phyloP scores from a whole-genome alignment of 352 stramenopile genomes.

The Globisporangium viniferum region DNA sequence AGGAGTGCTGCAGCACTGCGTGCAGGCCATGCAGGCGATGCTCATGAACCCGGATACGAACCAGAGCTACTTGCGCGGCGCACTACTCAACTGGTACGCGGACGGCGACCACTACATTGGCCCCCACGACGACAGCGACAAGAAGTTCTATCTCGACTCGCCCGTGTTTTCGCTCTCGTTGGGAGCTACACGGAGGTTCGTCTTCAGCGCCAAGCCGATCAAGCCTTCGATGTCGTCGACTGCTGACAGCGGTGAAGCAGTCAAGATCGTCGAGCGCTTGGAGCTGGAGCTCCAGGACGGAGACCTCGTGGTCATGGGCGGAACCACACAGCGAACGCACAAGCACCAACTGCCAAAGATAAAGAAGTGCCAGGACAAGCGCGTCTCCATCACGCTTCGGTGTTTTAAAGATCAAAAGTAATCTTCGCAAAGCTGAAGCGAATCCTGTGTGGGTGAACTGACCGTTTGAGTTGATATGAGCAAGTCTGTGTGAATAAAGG shows the following conservation, averaged over 20 bases:
- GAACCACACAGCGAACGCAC: slow-evolving; percentile 35
- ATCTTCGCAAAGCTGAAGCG: background rate
- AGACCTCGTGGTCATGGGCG: slow-evolving; percentile 49
- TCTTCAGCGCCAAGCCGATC: slow-evolving; percentile 18
- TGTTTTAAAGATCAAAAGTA: slow-evolving; percentile 12
- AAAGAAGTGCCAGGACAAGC: slow-evolving; percentile 11
- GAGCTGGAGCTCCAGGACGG: slow-evolving; percentile 37
- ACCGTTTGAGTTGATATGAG: background rate
- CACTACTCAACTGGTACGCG: slow-evolving; percentile 84
- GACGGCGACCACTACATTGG: slow-evolving; percentile 82
- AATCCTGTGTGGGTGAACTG: no score
- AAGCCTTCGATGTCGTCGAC: background rate
- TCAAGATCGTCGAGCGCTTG: slow-evolving; percentile 6
- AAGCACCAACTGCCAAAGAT: slow-evolving; percentile 46
- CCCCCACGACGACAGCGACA: slow-evolving; percentile 71
- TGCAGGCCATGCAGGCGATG: slow-evolving; percentile 44
- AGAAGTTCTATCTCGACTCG: slow-evolving; percentile 33
- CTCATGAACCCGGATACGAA: slow-evolving; percentile 28
- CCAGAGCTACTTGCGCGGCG: slow-evolving; percentile 34
- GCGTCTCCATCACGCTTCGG: slow-evolving; percentile 15
- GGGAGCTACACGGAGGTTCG: slow-evolving; percentile 36
- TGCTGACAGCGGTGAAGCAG: background rate
- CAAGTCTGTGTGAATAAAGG: background rate
- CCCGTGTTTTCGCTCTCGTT: slow-evolving; percentile 41
- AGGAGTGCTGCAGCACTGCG: slow-evolving; percentile 28